These are phyloP conservation scores for Alternaria burnsii DNA, from an alignment of 2,329 filamentous ascomycete genomes.

Conservation along the genomic window DNA sequence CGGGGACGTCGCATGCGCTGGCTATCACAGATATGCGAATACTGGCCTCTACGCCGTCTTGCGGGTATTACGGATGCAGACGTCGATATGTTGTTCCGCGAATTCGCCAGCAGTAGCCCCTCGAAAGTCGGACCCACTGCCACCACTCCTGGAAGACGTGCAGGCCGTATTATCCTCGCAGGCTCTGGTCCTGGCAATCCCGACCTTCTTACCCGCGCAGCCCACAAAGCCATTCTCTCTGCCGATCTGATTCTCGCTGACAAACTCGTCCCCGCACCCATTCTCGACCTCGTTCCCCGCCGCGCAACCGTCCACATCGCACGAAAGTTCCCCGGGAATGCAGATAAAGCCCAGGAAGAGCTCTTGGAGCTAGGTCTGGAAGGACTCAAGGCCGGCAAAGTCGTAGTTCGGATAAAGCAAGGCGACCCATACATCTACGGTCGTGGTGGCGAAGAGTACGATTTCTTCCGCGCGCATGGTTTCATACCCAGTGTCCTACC, in stretches of 20 bases:
- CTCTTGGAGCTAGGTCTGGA: slow-evolving; percentile 80
- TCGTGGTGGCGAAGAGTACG: slow-evolving; percentile 89
- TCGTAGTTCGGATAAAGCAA: slow-evolving; percentile 90
- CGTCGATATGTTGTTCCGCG: slow-evolving; percentile 76
- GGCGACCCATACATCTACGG: slow-evolving; percentile 97
- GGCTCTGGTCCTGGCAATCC: slow-evolving; percentile 94
- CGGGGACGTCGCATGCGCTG: slow-evolving; percentile 88
- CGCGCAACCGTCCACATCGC: slow-evolving; percentile 90
- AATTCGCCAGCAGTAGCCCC: slow-evolving; percentile 65
- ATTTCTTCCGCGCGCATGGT: slow-evolving; percentile 79
- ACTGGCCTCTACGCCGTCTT: slow-evolving; percentile 89
- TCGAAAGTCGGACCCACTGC: slow-evolving; percentile 38
- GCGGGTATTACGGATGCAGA: slow-evolving; percentile 82
- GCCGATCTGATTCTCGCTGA: slow-evolving; percentile 85
- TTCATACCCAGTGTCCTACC: slow-evolving; percentile 79
- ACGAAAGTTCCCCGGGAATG: slow-evolving; percentile 96
- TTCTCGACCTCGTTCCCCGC: slow-evolving; percentile 89
- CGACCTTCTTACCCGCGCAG: slow-evolving; percentile 85
- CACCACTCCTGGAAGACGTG: slow-evolving; percentile 38
- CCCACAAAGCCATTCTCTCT: slow-evolving; percentile 75
- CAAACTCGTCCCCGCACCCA: slow-evolving; percentile 83
- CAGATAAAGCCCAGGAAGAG: slow-evolving; percentile 91
- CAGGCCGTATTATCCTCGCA: slow-evolving; percentile 83
- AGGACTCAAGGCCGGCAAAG: slow-evolving; percentile 73
- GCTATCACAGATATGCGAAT: slow-evolving; percentile 96